Evolutionary conservation across 352 stramenopile species (phyloP), one percentile per base, ranked within the genome.

Genomic region (Phytopythium ostracodes): DNA sequence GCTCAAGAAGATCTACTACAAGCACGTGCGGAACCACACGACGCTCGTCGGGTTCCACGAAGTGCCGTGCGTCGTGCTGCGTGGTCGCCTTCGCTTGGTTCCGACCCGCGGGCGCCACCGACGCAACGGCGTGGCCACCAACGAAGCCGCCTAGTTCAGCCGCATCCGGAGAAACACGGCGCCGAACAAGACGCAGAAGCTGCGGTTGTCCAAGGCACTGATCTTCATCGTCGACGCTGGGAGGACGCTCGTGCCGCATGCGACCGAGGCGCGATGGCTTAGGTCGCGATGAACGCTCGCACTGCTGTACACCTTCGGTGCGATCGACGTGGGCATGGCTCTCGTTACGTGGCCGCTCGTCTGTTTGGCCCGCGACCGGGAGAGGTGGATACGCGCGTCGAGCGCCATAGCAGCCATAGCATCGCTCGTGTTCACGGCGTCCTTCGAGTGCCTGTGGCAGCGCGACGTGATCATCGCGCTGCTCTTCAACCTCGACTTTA

Each of bases 31-130:
- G 12, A 29, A 27, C 4, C 58, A 55, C 38, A 36, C 59, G 10
- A 58, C 52, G 14, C 52, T 33, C 0, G 33, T 58, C 31, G 52
- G 52, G 11, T 58, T 58, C 20, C 31, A 58, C 24, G 29, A 56
- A 3, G 66, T 77, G 17, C 68, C 58, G 11, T 77, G 70, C 27
- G 66, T 74, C 0, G 43, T 77, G 14, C 40, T 77, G 43, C 58
- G 53, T 18, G 60, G 66, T 46, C 60, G 67, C n/a, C 63, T 71
- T 35, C 36, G 54, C 0, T 44, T 66, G 15, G 52, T 58, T n/a
- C 52, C 52, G 27, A 58, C 52, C 2, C 4, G 27, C 52, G 33
- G 36, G 18, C 31, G 52, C 1, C 52, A 44, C 0, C 18, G 52
- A 11, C 52, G 52, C 31, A 58, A 58, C n/a, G 52, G 52, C 0